Base-by-base conservation (phyloP, 148 eudicot genomes). In the Persicaria maculosa region DNA sequence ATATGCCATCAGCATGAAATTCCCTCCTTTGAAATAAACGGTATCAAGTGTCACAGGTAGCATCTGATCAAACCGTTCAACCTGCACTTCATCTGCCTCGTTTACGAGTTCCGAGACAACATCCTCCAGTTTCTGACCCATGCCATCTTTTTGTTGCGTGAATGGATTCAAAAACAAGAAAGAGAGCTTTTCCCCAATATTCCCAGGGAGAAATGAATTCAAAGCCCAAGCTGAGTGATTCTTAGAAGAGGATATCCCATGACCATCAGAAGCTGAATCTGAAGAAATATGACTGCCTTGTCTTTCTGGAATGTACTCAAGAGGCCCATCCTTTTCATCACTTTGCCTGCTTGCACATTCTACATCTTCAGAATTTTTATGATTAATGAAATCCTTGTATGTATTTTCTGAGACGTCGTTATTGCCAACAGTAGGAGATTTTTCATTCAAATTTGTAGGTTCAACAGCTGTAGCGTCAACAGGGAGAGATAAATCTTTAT, bases 1-100 rank as follows among this genome's bases (percentile, higher is more conserved):
- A 72, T 90, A 95, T 64, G 92, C 97, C 78, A 95, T 96, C 64
- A 95, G 88, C 99, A 95, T 85, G 74, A 95, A 77, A 46, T 88
- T 83, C 48, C 99, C 99, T 74, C 90, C 93, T 86, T 84, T 88
- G 71, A 92, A 92, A 81, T 89, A 81, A 54, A 95, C 94, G 73
- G 93, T 88, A 84, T 95, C 99, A 58, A 95, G 88, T 68, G 82
- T 86, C 62, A 95, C 79, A 5, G 99, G 99, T 72, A 90, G 83
- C 83, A 82, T 84, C 82, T 85, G 90, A 72, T 92, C 96, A 74
- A 84, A 71, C 50, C 84, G 80, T 76, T 78, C 84, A 59, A 75
- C 71, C 68, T 72, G 82, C 68, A 79, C 76, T 72, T 80, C 85
- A 82, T 86, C 89, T 53, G 65, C 86, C 79, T 80, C 91, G 46